Evolutionary conservation across 352 stramenopile species (phyloP).

Genomic region (Nothophytophthora sp.): DNA sequence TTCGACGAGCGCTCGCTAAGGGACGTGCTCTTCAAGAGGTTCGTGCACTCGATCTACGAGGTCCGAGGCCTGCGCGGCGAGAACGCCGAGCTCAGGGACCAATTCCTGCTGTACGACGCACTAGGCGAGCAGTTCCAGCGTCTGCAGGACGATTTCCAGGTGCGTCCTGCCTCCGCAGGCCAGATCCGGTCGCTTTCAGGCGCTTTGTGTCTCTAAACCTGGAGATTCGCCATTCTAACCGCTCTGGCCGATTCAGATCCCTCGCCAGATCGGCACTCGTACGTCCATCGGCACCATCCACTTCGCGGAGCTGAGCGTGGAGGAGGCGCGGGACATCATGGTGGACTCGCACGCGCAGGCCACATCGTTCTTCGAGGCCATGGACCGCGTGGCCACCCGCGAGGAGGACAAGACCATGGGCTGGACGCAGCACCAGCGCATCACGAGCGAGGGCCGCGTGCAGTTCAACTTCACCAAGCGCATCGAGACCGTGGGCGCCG

Average conservation of each 20-base stretch:
- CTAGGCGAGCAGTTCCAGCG: conserved; percentile 77
- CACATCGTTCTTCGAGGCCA: conserved; percentile 70
- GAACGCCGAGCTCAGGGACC: conserved; percentile 45
- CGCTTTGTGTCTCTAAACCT: no score
- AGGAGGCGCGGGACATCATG: conserved; percentile 64
- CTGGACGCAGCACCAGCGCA: conserved; percentile 74
- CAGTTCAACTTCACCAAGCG: conserved; percentile 84
- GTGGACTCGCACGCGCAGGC: conserved; percentile 69
- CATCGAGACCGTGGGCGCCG: conserved; percentile 54
- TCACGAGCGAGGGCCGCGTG: conserved; percentile 61
- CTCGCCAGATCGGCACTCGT: conserved; percentile 27
- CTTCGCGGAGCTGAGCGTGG: conserved; percentile 48
- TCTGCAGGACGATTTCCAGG: conserved; percentile 58
- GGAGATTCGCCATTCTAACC: no score
- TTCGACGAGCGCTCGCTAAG: conserved; percentile 51
- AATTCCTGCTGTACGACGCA: conserved; percentile 59
- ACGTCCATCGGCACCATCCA: conserved; percentile 67
- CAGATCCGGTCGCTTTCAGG: no score
- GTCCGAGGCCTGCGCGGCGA: conserved; percentile 52
- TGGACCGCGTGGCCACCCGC: conserved; percentile 26
- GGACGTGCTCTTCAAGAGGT: conserved; percentile 63
- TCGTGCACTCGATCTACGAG: conserved; percentile 77
- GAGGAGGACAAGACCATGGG: conserved; percentile 72
- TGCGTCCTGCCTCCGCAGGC: no score
- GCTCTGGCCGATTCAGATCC: no score